phyloP scores from a whole-genome alignment of 495 filamentous ascomycete genomes.

The Corynascus novoguineensis region DNA sequence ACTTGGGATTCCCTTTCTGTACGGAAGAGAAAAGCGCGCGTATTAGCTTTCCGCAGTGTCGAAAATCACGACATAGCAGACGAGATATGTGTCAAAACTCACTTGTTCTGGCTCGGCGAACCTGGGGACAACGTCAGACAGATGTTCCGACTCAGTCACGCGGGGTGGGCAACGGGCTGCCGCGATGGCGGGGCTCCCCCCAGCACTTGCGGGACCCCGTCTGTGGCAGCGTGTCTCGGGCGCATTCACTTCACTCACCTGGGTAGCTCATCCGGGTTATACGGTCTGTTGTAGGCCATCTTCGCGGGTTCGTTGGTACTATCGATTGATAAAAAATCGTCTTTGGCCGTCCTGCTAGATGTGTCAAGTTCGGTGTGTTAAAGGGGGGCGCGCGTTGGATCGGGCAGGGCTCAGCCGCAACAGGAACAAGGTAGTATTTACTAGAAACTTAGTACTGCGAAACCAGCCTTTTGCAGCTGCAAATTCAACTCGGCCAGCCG shows the following conservation, averaged over 20 bases:
- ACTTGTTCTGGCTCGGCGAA: slow-evolving; percentile 95
- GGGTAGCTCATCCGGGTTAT: slow-evolving; percentile 95
- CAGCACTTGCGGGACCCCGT: slow-evolving; percentile 16
- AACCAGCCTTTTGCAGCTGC: neutral
- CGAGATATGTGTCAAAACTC: slow-evolving; percentile 21
- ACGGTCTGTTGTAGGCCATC: slow-evolving; percentile 92
- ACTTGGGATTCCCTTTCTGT: slow-evolving; percentile 32
- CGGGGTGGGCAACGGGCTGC: slow-evolving; percentile 1
- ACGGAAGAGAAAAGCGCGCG: neutral
- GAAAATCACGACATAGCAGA: slow-evolving; percentile 7
- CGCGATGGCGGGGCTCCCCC: slow-evolving; percentile 10
- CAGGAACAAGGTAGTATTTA: slow-evolving; percentile 6
- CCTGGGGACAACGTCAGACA: slow-evolving; percentile 42
- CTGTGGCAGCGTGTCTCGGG: neutral
- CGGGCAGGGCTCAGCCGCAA: neutral
- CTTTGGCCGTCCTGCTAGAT: slow-evolving; percentile 18
- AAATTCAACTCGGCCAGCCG: neutral
- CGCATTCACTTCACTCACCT: slow-evolving; percentile 62
- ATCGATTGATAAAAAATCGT: slow-evolving; percentile 14
- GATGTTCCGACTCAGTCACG: neutral
- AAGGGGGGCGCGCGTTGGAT: neutral
- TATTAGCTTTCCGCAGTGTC: slow-evolving; percentile 15
- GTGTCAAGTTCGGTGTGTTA: slow-evolving; percentile 20
- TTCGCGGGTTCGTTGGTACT: slow-evolving; percentile 19
- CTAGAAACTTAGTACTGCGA: neutral